These are phyloP conservation scores for Phialemonium atrogriseum DNA, from an alignment of 2,329 filamentous ascomycete genomes.

Conservation along the genomic window DNA sequence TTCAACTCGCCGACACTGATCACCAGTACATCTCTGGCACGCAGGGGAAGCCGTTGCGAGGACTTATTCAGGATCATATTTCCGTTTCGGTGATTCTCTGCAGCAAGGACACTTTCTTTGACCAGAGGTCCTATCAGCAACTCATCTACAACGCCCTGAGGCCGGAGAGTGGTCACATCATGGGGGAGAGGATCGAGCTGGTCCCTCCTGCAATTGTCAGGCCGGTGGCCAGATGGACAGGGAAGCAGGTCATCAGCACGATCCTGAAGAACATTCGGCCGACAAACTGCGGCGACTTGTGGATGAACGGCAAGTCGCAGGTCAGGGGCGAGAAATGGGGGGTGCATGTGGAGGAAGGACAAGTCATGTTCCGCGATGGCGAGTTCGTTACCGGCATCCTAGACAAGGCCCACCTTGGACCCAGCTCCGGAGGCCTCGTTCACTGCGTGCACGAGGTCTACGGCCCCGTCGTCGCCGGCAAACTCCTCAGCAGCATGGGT, in stretches of 20 bases:
- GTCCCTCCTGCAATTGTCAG: conserved; percentile 76
- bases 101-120: conserved; percentile 86
- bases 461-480: conserved; percentile 77
- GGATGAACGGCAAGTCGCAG: conserved; percentile 69
- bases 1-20: conserved; percentile 91
- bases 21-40: conserved; percentile 95
- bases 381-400: conserved; percentile 86
- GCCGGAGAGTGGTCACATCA: conserved; percentile 83
- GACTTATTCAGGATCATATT: conserved; percentile 97
- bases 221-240: conserved; percentile 79
- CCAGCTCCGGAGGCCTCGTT: conserved; percentile 76
- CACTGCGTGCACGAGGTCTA: conserved; percentile 92
- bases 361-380: conserved; percentile 76
- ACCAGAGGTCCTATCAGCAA: conserved; percentile 80
- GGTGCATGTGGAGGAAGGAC: conserved; percentile 64
- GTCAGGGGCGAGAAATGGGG: conserved; percentile 78
- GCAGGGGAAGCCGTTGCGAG: conserved; percentile 84
- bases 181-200: conserved; percentile 72
- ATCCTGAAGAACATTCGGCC: conserved; percentile 90
- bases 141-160: conserved; percentile 85
- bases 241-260: conserved; percentile 91
- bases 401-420: conserved; percentile 92
- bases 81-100: conserved; percentile 90
- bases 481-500: conserved; percentile 80
- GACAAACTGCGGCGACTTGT: conserved; percentile 64